These are phyloP conservation scores for Vinca minor DNA, from an alignment of 257 asterid genomes.

Conservation along the genomic window DNA sequence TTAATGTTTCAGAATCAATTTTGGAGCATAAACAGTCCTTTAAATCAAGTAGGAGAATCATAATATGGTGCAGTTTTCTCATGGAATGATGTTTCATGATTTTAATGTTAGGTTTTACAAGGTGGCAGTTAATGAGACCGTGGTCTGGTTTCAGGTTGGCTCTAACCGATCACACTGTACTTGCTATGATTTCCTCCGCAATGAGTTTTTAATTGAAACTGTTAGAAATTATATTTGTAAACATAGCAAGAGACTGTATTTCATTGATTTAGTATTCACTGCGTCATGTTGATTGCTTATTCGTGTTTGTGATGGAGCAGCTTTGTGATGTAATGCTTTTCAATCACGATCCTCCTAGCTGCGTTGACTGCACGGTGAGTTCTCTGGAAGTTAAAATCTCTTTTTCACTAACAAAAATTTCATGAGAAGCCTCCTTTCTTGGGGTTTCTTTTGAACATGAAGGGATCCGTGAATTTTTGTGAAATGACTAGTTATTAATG, in stretches of 20 bases:
- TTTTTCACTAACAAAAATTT: background rate
- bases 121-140: slow-evolving; percentile 75
- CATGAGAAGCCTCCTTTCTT: background rate
- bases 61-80: slow-evolving; percentile 14
- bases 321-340: slow-evolving; percentile 83
- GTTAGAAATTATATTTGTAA: background rate
- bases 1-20: no score
- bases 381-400: no score
- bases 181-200: slow-evolving; percentile 4
- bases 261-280: background rate
- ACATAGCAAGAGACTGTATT: background rate
- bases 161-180: slow-evolving; percentile 59
- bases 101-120: slow-evolving; percentile 61
- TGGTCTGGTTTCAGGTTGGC: slow-evolving; percentile 99
- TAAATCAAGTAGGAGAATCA: background rate
- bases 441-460: background rate
- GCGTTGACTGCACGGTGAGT: slow-evolving; percentile 76
- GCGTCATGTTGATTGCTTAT: slow-evolving; percentile 11
- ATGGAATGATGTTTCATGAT: background rate
- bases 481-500: background rate
- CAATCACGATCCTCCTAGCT: slow-evolving; percentile 83
- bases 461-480: background rate
- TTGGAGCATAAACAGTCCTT: background rate
- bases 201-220: slow-evolving; percentile 1
- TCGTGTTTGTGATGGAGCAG: slow-evolving; percentile 51